Base-by-base conservation (phyloP, 192 early-diverging fungal species). In the Globomyces pollinis-pini region DNA sequence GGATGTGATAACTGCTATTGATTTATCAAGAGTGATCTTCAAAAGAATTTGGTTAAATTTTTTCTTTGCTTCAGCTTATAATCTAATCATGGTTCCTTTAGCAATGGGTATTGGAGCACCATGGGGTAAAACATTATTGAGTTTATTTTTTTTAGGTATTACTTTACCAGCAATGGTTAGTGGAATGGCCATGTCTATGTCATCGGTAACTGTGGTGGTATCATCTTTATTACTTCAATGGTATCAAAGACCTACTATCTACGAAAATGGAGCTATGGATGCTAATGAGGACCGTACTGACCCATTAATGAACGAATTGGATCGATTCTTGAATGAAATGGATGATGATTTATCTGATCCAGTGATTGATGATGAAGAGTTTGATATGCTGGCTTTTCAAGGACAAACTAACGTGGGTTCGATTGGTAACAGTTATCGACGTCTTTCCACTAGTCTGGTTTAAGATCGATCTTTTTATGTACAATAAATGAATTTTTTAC, bases 91-190 rank as follows among this genome's bases (percentile, higher is more conserved):
- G 51, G 87, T 98, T 16, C 94, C 94, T 5, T 65, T 94, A 2
- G 94, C 94, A 12, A 95, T 95, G 94, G 94, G 94, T 21, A 16
- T 95, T 8, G 83, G 88, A 36, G 61, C 90, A 35, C 94, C 94
- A 0, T 85, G 88, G 82, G 91, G 91, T 7, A 74, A 35, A 12
- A 3, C 57, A 32, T n/a, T 3, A 11, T n/a, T n/a, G n/a, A n/a
- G n/a, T n/a, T n/a, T n/a, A 32, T 28, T 49, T 9, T 21, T 20
- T 3, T 15, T 64, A 32, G 60, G 44, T 2, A 30, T 83, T 18
- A 79, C 84, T 52, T 49, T 98, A 50, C 92, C 84, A 29, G 91
- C 96, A 0, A 92, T 96, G 87, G 72, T 93, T 67, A 90, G 92
- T 0, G 93, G 96, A 12, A 70, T 91, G 58, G 89, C 91, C 26